Evolutionary conservation across 306 rosid genomes (phyloP).

Genomic region (Prinsepia uniflora): DNA sequence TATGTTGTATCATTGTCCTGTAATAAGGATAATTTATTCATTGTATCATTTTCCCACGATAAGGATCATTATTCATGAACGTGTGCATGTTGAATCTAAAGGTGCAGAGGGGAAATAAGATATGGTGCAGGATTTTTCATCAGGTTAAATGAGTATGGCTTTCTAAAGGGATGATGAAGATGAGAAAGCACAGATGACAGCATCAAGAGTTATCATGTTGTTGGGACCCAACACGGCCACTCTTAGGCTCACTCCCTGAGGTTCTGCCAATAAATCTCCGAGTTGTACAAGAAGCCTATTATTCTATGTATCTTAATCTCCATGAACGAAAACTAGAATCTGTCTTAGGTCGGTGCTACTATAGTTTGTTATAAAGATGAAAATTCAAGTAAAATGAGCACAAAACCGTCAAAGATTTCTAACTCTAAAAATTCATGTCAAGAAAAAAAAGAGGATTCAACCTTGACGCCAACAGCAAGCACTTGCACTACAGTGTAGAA

Average conservation of each 20-base stretch:
- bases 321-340: not conserved
- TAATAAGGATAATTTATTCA: not conserved
- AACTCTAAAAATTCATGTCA: not conserved
- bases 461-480: not conserved
- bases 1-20: not conserved
- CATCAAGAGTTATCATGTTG: not conserved
- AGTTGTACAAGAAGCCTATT: too few relatives aligned
- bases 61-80: not conserved
- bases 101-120: not conserved
- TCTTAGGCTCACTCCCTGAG: not conserved
- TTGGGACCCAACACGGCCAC: not conserved
- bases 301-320: not conserved
- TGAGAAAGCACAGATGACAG: not conserved
- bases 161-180: constrained; percentile 3
- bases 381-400: not conserved
- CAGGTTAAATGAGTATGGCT: not conserved
- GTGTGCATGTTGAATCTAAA: not conserved
- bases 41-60: not conserved
- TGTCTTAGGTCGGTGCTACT: not conserved
- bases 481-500: not conserved
- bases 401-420: not conserved
- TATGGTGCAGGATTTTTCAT: not conserved
- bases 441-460: not conserved
- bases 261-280: not conserved
- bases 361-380: not conserved